Base-by-base conservation (phyloP, 2,329 filamentous ascomycete genomes). In the Cercospora berteroae region DNA sequence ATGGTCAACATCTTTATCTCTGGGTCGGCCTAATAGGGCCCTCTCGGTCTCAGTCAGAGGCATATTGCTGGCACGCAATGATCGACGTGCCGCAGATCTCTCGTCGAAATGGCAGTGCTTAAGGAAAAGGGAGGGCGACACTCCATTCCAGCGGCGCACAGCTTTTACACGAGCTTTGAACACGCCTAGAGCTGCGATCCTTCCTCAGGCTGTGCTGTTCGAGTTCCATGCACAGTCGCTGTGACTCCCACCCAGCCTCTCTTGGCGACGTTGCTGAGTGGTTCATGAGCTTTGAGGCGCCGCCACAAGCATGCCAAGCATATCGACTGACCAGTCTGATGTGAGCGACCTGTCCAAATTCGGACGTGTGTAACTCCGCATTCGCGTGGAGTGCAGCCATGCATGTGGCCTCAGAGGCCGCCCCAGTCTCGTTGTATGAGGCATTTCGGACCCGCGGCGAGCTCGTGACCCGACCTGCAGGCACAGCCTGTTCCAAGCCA, bases 41-140 rank as follows among this genome's bases (percentile, higher is more conserved):
- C 67, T 65, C 65, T 72, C 70, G n/a, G 64, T 69, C 12, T 65
- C 67, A 61, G 69, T 72, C 18, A 67, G 60, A 60, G 69, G 67
- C 70, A 71, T 73, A 50, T n/a, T 62, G 58, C 48, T 52, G 23
- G 18, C 20, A 52, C 48, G 23, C 48, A 25, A 9, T 25, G 23
- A 12, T 52, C 20, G 20, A 52, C 10, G 20, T 25, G 23, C 23
- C 13, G 18, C 12, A 12, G 23, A 52, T 52, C 20, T 25, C 48
- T 52, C 48, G 48, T 52, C 7, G 48, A n/a, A 20, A 10, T 55
- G 5, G 60, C 25, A 33, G 52, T 31, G 36, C 31, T 25, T 23
- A 20, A 42, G 33, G 33, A 3, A 31, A 23, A 60, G 48, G 48
- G 20, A 52, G 48, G 16, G 6, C 48, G 20, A 27, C 23, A 52